Evolutionary conservation across 306 rosid genomes (phyloP).

Genomic region (Hippophae tibetana): DNA sequence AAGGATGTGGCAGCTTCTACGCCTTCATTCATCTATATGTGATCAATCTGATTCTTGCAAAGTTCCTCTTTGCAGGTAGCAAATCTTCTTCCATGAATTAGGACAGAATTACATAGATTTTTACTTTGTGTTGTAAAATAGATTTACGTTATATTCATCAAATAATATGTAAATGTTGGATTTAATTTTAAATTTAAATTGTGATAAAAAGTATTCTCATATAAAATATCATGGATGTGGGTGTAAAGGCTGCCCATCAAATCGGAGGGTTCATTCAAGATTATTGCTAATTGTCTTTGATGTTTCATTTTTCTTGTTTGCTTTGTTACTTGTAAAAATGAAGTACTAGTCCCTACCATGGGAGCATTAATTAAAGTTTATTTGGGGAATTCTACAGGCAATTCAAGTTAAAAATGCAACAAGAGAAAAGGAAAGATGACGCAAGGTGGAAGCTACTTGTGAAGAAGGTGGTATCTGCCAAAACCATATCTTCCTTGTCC

Average conservation of each 20-base stretch:
- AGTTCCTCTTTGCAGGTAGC: constrained; percentile 90
- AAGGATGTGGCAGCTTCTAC: constrained; percentile 91
- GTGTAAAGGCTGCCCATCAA: too few relatives aligned
- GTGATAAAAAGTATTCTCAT: too few relatives aligned
- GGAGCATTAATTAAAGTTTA: background rate
- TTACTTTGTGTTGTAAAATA: too few relatives aligned
- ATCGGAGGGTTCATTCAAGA: too few relatives aligned
- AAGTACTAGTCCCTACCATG: background rate
- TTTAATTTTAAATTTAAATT: too few relatives aligned
- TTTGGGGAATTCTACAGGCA: constrained; percentile 45
- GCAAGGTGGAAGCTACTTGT: constrained; percentile 63
- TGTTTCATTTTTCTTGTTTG: too few relatives aligned
- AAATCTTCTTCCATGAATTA: background rate
- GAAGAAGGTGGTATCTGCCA: constrained; percentile 78
- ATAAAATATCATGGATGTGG: too few relatives aligned
- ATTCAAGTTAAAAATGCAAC: constrained; percentile 46
- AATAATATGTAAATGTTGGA: too few relatives aligned
- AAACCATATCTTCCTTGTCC: constrained; percentile 56
- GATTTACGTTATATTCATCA: too few relatives aligned
- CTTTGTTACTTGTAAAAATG: too few relatives aligned
- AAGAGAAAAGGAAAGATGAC: constrained; percentile 51
- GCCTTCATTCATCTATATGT: constrained; percentile 70
- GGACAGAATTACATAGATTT: too few relatives aligned
- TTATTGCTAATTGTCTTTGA: too few relatives aligned
- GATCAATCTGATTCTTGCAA: constrained; percentile 61